Conservation (phyloP, 2,329 filamentous ascomycete genomes). For the Teratosphaeria gauchensis region DNA sequence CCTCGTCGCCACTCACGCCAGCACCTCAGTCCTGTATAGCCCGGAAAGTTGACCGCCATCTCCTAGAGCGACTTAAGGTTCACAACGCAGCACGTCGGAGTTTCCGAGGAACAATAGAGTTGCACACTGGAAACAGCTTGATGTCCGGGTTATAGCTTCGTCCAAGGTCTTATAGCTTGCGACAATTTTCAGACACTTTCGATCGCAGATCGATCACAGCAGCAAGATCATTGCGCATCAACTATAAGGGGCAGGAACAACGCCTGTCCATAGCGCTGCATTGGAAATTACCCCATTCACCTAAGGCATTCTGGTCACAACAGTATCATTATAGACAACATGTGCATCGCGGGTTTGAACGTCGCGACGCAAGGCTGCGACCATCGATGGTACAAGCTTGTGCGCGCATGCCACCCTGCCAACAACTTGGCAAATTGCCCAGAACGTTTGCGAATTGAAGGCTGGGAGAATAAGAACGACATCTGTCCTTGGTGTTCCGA, state of each 20-base stretch:
- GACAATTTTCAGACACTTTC: neutral
- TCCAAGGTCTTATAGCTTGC: neutral
- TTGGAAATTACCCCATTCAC: neutral
- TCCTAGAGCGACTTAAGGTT: neutral
- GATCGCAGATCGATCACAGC: neutral
- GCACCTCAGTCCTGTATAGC: neutral
- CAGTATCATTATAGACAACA: constrained; percentile 16
- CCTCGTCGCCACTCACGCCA: neutral
- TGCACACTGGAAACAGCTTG: neutral
- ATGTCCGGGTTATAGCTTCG: neutral
- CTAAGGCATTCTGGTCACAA: neutral
- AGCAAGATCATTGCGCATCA: neutral
- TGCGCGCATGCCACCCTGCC: constrained; percentile 33
- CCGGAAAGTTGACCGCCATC: neutral
- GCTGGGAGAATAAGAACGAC: constrained; percentile 41
- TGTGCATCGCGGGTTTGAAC: constrained; percentile 43
- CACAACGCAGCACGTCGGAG: neutral
- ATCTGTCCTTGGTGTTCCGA: constrained; percentile 39
- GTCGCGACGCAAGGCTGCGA: constrained; percentile 37
- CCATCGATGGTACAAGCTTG: constrained; percentile 42
- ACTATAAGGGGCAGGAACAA: neutral
- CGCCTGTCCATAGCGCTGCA: neutral
- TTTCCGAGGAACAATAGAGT: neutral
- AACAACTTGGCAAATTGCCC: constrained; percentile 39
- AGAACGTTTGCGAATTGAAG: constrained; percentile 35